Evolutionary conservation across 1,284 basidiomycete species (phyloP).

Genomic region (Trichosporon asahii): DNA sequence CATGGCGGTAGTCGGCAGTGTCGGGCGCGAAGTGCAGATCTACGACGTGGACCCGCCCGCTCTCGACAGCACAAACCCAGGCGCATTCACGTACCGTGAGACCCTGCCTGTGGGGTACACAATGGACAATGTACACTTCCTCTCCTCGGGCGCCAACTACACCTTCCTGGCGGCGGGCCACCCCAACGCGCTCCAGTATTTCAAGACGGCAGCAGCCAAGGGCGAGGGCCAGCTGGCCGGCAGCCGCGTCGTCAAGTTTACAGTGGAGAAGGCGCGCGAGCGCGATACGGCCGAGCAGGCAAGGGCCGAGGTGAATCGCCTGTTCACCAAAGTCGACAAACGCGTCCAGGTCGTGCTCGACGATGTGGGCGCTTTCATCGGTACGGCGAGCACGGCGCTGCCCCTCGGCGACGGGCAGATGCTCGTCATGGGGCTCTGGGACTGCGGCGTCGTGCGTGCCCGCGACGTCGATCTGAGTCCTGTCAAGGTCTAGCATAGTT

Average conservation of each 20-base stretch:
- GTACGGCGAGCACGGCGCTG: constrained; percentile 10
- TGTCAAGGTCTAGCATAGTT: neutral
- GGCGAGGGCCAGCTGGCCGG: constrained; percentile 1
- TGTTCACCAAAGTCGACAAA: constrained; percentile 13
- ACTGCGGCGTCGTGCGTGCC: neutral
- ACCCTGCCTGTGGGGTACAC: constrained; percentile 15
- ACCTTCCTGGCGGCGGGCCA: constrained; percentile 17
- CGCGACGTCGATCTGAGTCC: neutral
- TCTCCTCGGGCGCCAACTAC: neutral
- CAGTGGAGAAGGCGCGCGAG: neutral
- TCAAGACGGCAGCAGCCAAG: neutral
- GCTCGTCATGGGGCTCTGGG: neutral
- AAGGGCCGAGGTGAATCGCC: neutral
- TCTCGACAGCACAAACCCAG: neutral
- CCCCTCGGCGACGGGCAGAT: neutral
- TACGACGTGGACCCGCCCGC: constrained; percentile 15
- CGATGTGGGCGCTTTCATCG: constrained; percentile 11
- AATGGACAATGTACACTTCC: constrained; percentile 17
- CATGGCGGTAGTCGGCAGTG: constrained; percentile 9
- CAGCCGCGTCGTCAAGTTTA: constrained; percentile 8
- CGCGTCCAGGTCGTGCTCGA: constrained; percentile 14
- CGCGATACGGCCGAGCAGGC: neutral
- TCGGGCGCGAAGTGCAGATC: constrained; percentile 9
- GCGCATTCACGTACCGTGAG: constrained; percentile 12
- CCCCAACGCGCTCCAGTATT: constrained; percentile 3